Percentiles rank a stretch among this genome's conserved stretches.
These are phyloP conservation scores for Arthrobotrys pseudoclavata DNA, from an alignment of 2,329 filamentous ascomycete species.

Conservation along the genomic window DNA sequence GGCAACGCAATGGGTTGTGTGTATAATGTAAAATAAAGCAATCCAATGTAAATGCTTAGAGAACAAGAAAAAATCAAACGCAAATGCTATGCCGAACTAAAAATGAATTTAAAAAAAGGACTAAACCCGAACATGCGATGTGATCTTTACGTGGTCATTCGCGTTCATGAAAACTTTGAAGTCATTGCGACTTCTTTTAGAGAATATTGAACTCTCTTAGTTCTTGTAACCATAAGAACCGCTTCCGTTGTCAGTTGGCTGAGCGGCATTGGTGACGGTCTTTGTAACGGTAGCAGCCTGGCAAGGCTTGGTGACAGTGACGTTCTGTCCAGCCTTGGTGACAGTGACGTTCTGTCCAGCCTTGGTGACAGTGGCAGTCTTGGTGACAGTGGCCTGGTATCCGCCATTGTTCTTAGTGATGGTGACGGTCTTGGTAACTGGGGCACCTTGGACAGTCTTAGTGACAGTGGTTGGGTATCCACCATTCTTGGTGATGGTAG, in stretches of 20 bases:
- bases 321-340: neutral
- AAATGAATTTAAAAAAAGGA: constrained; percentile 2
- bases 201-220: constrained; percentile 11
- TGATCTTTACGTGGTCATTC: constrained; percentile 32
- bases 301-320: constrained; percentile 6
- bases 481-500: constrained; percentile 7
- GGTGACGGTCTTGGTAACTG: constrained; percentile 25
- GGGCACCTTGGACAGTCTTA: neutral
- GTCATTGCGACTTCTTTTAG: neutral
- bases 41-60: neutral
- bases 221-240: constrained; percentile 9
- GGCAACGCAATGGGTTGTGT: constrained; percentile 30
- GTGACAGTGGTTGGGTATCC: neutral
- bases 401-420: constrained; percentile 1
- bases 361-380: constrained; percentile 22
- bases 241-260: constrained; percentile 14
- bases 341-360: neutral
- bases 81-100: constrained; percentile 23
- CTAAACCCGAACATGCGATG: constrained; percentile 30
- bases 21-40: constrained; percentile 2
- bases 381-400: constrained; percentile 3
- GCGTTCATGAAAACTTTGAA: constrained; percentile 27
- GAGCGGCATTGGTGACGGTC: constrained; percentile 4
- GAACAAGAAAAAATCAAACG: constrained; percentile 1
- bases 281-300: constrained; percentile 17